phyloP scores from a whole-genome alignment of 192 early-diverging fungal species.

The Linnemannia hyalina region DNA sequence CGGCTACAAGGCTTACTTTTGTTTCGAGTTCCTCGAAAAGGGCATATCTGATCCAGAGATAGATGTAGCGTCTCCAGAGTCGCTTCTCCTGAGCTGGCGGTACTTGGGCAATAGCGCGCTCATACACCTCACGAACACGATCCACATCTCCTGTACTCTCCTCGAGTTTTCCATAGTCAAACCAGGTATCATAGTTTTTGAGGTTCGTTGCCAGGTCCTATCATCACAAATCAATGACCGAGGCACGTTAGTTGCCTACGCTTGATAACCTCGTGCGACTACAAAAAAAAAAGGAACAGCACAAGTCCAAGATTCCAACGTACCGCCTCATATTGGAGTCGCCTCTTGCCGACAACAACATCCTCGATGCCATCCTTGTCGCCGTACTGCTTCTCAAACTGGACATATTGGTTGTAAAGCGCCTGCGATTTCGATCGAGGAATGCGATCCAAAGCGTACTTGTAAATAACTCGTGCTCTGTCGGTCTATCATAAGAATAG shows the following conservation, averaged over 20 bases:
- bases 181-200: constrained; percentile 99
- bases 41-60: constrained; percentile 99
- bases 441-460: constrained; percentile 91
- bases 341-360: constrained; percentile 89
- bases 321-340: constrained; percentile 90
- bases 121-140: constrained; percentile 93
- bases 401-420: constrained; percentile 93
- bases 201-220: constrained; percentile 73
- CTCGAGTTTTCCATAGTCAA: constrained; percentile 94
- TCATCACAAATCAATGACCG: not conserved
- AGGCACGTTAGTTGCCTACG: not conserved
- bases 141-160: constrained; percentile 79
- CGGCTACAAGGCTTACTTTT: constrained; percentile 58
- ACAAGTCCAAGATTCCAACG: not conserved
- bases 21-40: constrained; percentile 93
- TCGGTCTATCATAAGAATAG: constrained; percentile 67
- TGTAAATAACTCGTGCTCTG: constrained; percentile 95
- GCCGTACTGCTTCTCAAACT: constrained; percentile 98
- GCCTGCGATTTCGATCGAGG: constrained; percentile 86
- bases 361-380: constrained; percentile 89
- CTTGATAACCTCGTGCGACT: too few species aligned
- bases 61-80: constrained; percentile 97
- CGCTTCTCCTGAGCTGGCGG: constrained; percentile 91
- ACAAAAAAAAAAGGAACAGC: too few species aligned
- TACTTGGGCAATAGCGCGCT: constrained; percentile 92